phyloP scores from a whole-genome alignment of 495 filamentous ascomycete species.

The Penicillium steckii region DNA sequence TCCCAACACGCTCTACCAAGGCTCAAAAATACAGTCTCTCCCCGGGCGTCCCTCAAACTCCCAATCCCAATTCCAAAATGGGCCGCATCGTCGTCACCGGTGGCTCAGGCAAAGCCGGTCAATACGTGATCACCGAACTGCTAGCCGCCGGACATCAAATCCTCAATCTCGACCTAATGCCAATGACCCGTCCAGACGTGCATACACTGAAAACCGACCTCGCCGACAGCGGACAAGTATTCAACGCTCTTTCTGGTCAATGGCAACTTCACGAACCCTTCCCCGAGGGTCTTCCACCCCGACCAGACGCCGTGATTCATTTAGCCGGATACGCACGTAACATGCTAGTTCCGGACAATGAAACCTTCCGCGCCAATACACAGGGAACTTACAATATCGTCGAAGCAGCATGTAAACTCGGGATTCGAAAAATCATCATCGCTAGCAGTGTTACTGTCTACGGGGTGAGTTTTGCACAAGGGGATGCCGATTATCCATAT shows the following conservation, averaged over 20 bases:
- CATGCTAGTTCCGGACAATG: constrained; percentile 58
- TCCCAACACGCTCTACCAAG: not conserved
- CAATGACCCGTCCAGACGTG: constrained; percentile 42
- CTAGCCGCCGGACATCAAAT: constrained; percentile 50
- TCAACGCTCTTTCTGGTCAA: constrained; percentile 53
- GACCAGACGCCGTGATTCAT: constrained; percentile 58
- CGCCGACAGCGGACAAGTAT: constrained; percentile 58
- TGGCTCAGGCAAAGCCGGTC: constrained; percentile 59
- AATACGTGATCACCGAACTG: constrained; percentile 55
- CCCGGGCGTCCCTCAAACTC: not conserved
- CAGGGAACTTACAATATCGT: constrained; percentile 56
- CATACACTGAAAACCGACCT: constrained; percentile 59
- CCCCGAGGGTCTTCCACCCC: constrained; percentile 29
- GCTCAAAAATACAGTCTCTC: not conserved
- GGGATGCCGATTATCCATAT: constrained; percentile 48
- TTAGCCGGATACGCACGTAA: constrained; percentile 59
- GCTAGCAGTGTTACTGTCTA: constrained; percentile 55
- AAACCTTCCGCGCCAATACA: constrained; percentile 52
- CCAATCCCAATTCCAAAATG: constrained; percentile 7
- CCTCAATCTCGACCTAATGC: constrained; percentile 55
- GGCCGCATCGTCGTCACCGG: constrained; percentile 55
- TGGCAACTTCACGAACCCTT: constrained; percentile 49
- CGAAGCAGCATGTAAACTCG: constrained; percentile 57
- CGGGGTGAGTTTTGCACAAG: constrained; percentile 56
- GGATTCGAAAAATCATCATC: constrained; percentile 57